These are phyloP conservation scores for Cercospora sp. DNA, from an alignment of 2,329 filamentous ascomycete species.

Conservation along the genomic window DNA sequence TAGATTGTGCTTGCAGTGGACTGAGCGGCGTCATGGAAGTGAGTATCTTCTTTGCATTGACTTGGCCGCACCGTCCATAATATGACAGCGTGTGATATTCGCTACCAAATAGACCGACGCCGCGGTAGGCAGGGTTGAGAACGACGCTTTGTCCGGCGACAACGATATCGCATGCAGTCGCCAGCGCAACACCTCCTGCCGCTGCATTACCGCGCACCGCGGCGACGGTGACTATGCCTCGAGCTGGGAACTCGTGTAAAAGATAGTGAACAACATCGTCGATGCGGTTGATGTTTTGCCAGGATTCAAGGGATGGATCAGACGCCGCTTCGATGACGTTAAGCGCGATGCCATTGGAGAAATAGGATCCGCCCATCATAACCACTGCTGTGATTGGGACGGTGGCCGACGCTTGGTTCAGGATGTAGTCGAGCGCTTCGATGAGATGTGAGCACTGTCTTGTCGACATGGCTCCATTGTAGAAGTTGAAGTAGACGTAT, in stretches of 20 bases:
- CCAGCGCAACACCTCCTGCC: constrained; percentile 47
- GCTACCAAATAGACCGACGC: constrained; percentile 41
- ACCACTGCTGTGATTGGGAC: constrained; percentile 41
- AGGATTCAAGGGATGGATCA: constrained; percentile 44
- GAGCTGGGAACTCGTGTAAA: constrained; percentile 41
- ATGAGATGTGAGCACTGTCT: constrained; percentile 42
- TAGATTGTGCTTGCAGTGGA: constrained; percentile 41
- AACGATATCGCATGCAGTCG: constrained; percentile 42
- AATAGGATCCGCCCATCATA: constrained; percentile 47
- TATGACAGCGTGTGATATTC: constrained; percentile 48
- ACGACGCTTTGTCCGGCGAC: constrained; percentile 44
- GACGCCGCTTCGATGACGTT: constrained; percentile 47
- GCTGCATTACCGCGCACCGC: constrained; percentile 47
- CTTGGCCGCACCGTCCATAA: constrained; percentile 41
- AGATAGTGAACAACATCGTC: constrained; percentile 45
- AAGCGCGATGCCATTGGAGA: constrained; percentile 48
- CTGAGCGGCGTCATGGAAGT: constrained; percentile 44
- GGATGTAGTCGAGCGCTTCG: constrained; percentile 41
- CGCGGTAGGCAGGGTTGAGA: constrained; percentile 47
- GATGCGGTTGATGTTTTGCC: constrained; percentile 49
- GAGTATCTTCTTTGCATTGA: constrained; percentile 37
- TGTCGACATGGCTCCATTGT: constrained; percentile 49
- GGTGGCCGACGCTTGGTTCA: constrained; percentile 34
- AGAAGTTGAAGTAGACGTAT: constrained; percentile 48
- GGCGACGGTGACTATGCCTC: constrained; percentile 43